Conservation (phyloP, 352 stramenopile species). For the Phytopythium aichiense region DNA sequence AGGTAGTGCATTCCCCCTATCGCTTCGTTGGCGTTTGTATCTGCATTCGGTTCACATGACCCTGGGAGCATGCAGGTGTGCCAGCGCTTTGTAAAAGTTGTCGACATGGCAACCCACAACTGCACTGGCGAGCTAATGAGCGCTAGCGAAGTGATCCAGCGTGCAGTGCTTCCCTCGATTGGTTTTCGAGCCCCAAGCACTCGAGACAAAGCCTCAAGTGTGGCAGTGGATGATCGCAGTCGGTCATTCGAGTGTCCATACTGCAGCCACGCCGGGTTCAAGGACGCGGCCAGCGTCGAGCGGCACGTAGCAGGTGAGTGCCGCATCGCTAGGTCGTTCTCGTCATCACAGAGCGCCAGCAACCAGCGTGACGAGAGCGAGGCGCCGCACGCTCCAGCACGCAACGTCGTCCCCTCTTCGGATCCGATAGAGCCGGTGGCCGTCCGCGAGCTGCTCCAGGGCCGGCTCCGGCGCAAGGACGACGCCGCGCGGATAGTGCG, state of each 20-base stretch:
- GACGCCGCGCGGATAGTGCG: slow-evolving; percentile 8
- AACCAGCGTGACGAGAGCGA: slow-evolving; percentile 15
- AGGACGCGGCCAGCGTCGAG: slow-evolving; percentile 17
- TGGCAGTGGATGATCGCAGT: neutral
- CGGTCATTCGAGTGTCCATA: slow-evolving; percentile 37
- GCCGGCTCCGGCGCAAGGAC: slow-evolving; percentile 26
- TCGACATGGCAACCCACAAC: slow-evolving; percentile 20
- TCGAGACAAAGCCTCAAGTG: slow-evolving; percentile 1
- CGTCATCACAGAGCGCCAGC: neutral
- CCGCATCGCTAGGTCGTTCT: slow-evolving; percentile 35
- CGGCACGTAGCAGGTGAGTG: slow-evolving; percentile 33
- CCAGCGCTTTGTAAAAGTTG: slow-evolving; percentile 42
- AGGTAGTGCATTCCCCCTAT: slow-evolving; percentile 17
- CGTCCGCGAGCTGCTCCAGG: slow-evolving; percentile 20
- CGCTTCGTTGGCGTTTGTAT: no score
- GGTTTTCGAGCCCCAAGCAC: neutral
- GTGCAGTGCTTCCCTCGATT: neutral
- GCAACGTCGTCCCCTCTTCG: no score
- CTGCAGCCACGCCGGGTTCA: slow-evolving; percentile 30
- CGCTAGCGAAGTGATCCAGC: no score
- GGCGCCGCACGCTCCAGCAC: neutral
- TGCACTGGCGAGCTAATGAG: slow-evolving; percentile 3
- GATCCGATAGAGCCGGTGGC: neutral
- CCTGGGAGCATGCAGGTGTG: slow-evolving; percentile 21
- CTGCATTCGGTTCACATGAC: neutral